phyloP scores from a whole-genome alignment of 331 rosid species.

The Quercus tomentella region DNA sequence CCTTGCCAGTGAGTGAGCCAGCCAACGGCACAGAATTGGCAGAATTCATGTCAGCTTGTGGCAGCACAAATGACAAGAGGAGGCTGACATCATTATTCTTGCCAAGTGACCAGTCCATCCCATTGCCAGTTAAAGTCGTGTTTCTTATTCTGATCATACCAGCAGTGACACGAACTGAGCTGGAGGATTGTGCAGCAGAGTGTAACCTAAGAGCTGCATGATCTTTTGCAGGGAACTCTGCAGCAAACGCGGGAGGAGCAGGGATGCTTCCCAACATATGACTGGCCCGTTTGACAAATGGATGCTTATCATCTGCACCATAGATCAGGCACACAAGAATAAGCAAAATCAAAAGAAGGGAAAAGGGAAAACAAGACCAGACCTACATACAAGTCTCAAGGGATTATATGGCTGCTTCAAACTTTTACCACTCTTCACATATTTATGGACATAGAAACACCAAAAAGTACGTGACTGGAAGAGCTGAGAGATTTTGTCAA shows the following conservation, averaged over 20 bases:
- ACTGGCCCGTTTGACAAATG: slow-evolving; percentile 50
- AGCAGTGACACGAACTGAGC: slow-evolving; percentile 61
- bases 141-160: slow-evolving; percentile 78
- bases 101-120: slow-evolving; percentile 47
- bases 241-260: slow-evolving; percentile 79
- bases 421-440: background rate
- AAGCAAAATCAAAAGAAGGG: background rate
- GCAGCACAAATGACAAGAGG: slow-evolving; percentile 34
- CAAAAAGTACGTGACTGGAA: background rate
- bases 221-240: slow-evolving; percentile 69
- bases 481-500: background rate
- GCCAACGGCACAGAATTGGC: slow-evolving; percentile 33
- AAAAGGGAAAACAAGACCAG: background rate
- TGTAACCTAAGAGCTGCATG: slow-evolving; percentile 36
- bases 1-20: slow-evolving; percentile 47
- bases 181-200: slow-evolving; percentile 60
- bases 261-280: slow-evolving; percentile 67
- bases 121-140: slow-evolving; percentile 39
- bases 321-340: background rate
- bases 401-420: background rate
- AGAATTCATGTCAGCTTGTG: slow-evolving; percentile 26
- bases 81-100: slow-evolving; percentile 57
- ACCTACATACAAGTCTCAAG: background rate
- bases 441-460: background rate
- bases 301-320: slow-evolving; percentile 41